Percentiles rank a stretch among this genome's conserved stretches.
Evolutionary conservation across 1,139 yeast species (phyloP).

Genomic region (Hansenula lynferdii): DNA sequence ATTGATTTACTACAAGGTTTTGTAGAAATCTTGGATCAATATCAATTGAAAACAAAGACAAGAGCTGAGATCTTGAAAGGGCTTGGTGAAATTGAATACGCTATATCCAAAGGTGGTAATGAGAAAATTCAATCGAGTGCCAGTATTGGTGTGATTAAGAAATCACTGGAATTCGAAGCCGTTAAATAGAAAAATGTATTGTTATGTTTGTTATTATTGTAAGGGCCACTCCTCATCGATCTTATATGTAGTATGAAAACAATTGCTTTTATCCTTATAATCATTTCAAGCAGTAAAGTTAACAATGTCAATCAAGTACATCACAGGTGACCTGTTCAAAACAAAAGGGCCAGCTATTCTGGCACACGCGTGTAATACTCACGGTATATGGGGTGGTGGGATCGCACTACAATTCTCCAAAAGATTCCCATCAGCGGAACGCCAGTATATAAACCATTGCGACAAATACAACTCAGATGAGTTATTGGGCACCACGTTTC

Average conservation of each 20-base stretch:
- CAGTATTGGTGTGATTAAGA: conserved; percentile 80
- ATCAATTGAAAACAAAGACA: conserved; percentile 59
- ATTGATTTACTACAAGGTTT: conserved; percentile 80
- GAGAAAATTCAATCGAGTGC: conserved; percentile 91
- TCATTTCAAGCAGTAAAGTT: no score
- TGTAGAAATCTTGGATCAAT: conserved; percentile 59
- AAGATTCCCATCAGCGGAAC: conserved; percentile 48
- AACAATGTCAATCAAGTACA: conserved; percentile 34
- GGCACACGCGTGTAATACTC: conserved; percentile 77
- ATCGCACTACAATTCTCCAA: conserved; percentile 52
- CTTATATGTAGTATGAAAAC: no score
- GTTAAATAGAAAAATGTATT: no score
- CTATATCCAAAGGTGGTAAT: conserved; percentile 88
- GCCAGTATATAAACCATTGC: conserved; percentile 46
- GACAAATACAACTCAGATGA: conserved; percentile 17
- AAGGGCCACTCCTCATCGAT: no score
- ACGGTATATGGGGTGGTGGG: conserved; percentile 86
- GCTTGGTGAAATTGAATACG: conserved; percentile 82
- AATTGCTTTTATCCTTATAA: no score
- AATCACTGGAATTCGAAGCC: conserved; percentile 31
- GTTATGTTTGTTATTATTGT: no score
- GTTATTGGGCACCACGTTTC: conserved; percentile 50
- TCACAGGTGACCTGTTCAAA: conserved; percentile 56
- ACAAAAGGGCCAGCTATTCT: conserved; percentile 34
- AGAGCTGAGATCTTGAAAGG: conserved; percentile 63